Evolutionary conservation across 257 asterid genomes (phyloP).

Genomic region (Henckelia pumila): DNA sequence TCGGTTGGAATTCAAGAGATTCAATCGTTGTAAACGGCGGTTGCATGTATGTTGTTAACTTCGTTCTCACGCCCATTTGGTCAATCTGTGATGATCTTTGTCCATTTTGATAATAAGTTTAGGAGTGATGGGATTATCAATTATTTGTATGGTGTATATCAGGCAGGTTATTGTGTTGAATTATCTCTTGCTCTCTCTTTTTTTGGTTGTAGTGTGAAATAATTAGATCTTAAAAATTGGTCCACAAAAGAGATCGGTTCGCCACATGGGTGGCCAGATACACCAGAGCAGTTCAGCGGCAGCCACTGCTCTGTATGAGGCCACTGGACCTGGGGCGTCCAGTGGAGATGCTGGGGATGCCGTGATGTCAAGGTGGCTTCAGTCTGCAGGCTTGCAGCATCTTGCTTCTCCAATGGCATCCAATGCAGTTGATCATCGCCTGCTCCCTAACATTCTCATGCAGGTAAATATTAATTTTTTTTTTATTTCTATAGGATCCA

Average conservation of each 20-base stretch:
- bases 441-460: constrained; percentile 41
- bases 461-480: constrained; percentile 27
- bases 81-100: constrained; percentile 6
- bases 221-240: constrained; percentile 83
- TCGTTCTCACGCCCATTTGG: neutral
- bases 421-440: constrained; percentile 31
- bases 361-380: constrained; percentile 86
- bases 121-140: constrained; percentile 9
- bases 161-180: constrained; percentile 1
- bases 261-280: constrained; percentile 99
- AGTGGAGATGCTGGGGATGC: constrained; percentile 92
- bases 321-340: constrained; percentile 67
- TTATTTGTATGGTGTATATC: constrained; percentile 4
- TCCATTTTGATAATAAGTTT: neutral
- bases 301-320: constrained; percentile 86
- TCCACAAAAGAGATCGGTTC: constrained; percentile 94
- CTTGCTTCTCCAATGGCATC: constrained; percentile 52
- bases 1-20: constrained; percentile 22
- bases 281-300: constrained; percentile 92
- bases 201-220: constrained; percentile 41
- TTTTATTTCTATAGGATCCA: too few relatives aligned
- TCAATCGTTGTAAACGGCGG: constrained; percentile 30
- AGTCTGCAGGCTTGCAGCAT: constrained; percentile 61
- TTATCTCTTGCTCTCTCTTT: neutral
- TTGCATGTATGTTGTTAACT: constrained; percentile 23